Percentiles rank a stretch among this genome's conserved stretches.
phyloP scores from a whole-genome alignment of 495 filamentous ascomycete species.

The Aspergillus egyptiacus region DNA sequence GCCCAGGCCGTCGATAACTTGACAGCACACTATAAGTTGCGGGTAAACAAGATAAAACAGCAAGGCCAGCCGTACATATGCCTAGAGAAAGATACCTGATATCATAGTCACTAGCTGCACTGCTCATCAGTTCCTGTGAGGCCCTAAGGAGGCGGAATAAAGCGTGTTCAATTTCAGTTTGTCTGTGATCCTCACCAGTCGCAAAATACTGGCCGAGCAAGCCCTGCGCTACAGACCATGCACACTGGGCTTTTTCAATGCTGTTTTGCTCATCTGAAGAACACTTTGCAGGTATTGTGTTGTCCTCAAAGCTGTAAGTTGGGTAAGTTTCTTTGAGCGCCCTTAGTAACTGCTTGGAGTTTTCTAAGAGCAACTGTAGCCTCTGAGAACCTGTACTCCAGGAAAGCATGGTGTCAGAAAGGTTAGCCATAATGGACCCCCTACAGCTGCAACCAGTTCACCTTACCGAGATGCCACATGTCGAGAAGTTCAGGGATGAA shows the following conservation, averaged over 20 bases:
- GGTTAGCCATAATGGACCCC: slow-evolving; percentile 2
- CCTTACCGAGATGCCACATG: slow-evolving; percentile 61
- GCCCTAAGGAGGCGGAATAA: slow-evolving; percentile 53
- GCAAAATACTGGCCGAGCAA: slow-evolving; percentile 13
- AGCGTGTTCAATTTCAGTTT: slow-evolving; percentile 19
- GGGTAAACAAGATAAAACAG: slow-evolving; percentile 32
- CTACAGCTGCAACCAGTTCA: neutral
- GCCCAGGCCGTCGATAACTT: slow-evolving; percentile 18
- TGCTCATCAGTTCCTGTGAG: slow-evolving; percentile 73
- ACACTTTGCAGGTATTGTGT: slow-evolving; percentile 37
- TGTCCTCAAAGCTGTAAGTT: slow-evolving; percentile 42
- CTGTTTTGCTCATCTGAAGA: slow-evolving; percentile 29
- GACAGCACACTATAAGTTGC: slow-evolving; percentile 20
- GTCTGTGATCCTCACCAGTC: neutral
- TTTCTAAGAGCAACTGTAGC: slow-evolving; percentile 60
- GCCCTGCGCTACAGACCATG: slow-evolving; percentile 46
- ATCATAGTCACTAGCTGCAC: slow-evolving; percentile 87
- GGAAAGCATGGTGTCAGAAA: neutral
- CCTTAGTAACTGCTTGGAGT: slow-evolving; percentile 70
- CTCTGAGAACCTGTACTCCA: slow-evolving; percentile 40
- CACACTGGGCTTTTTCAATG: slow-evolving; percentile 59
- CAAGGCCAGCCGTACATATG: slow-evolving; percentile 40
- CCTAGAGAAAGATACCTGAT: slow-evolving; percentile 53
- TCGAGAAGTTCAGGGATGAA: slow-evolving; percentile 73
- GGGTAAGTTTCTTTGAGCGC: slow-evolving; percentile 69